Percentiles rank a stretch among this genome's conserved stretches.
These are phyloP conservation scores for Coemansia asiatica DNA, from an alignment of 192 early-diverging fungal species.

Conservation along the genomic window DNA sequence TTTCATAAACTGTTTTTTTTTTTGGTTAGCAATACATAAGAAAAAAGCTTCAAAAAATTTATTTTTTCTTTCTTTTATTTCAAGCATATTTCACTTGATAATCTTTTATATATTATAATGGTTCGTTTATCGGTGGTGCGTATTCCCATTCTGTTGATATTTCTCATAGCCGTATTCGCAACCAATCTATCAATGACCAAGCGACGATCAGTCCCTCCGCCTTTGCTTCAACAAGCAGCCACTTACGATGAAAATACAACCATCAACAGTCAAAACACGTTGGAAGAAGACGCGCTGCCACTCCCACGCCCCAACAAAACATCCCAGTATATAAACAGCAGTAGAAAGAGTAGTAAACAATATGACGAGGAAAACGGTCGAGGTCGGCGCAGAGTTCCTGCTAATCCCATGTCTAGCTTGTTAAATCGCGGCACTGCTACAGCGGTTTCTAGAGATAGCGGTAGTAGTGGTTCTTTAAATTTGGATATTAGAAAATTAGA, in stretches of 20 bases:
- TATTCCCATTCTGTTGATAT: constrained; percentile 24
- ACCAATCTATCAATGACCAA: constrained; percentile 20
- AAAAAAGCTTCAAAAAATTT: not conserved
- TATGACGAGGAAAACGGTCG: not conserved
- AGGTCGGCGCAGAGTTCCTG: not conserved
- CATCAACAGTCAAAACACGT: constrained; percentile 13
- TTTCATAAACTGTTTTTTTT: not conserved
- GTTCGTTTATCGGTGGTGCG: constrained; percentile 27
- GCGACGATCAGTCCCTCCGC: constrained; percentile 12
- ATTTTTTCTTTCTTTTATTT: constrained; percentile 4
- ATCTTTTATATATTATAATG: no score
- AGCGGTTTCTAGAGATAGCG: not conserved
- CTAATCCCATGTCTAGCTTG: constrained; percentile 25
- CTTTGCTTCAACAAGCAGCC: constrained; percentile 5
- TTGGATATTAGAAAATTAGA: constrained; percentile 1
- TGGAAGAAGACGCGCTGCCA: constrained; percentile 1
- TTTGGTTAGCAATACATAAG: no score
- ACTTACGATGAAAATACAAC: not conserved
- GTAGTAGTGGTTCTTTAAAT: not conserved
- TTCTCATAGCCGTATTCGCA: constrained; percentile 36
- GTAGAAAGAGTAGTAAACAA: constrained; percentile 5
- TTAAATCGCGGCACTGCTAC: constrained; percentile 7
- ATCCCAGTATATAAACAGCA: not conserved
- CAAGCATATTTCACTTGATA: no score
- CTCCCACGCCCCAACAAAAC: constrained; percentile 9